Percentiles rank a stretch among this genome's conserved stretches.
phyloP scores from a whole-genome alignment of 2,329 filamentous ascomycete genomes.

The Neonectria coccinea region DNA sequence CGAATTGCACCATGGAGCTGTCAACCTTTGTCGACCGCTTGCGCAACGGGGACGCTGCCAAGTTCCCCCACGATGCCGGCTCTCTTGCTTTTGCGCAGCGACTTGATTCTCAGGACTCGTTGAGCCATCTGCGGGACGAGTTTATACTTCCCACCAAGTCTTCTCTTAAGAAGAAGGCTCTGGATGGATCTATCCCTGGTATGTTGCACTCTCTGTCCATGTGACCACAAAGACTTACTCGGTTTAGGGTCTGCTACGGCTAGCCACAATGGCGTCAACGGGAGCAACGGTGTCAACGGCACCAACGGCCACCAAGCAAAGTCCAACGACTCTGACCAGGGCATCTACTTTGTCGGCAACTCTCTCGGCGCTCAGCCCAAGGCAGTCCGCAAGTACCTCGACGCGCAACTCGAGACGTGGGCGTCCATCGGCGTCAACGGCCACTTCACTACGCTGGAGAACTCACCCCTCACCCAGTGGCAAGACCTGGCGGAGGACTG shows the following conservation, averaged over 20 bases:
- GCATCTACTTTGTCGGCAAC: conserved; percentile 89
- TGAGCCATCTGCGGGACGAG: conserved; percentile 72
- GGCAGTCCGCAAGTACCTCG: conserved; percentile 72
- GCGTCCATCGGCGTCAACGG: conserved; percentile 85
- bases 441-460: conserved; percentile 78
- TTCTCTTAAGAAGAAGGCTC: conserved; percentile 74
- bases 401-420: conserved; percentile 85
- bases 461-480: conserved; percentile 78
- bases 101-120: conserved; percentile 71
- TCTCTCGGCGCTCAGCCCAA: conserved; percentile 87
- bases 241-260: conserved; percentile 24
- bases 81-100: conserved; percentile 60
- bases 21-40: conserved; percentile 54
- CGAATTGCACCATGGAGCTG: conserved; percentile 53
- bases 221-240: neutral
- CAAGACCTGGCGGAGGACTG: conserved; percentile 83
- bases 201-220: conserved; percentile 23
- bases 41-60: conserved; percentile 54
- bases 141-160: conserved; percentile 82
- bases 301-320: conserved; percentile 37
- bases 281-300: conserved; percentile 37
- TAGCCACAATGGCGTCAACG: conserved; percentile 33
- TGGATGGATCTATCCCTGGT: conserved; percentile 61
- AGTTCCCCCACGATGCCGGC: conserved; percentile 62
- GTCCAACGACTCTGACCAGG: conserved; percentile 50